These are phyloP conservation scores for Stropharia rugosoannulata DNA, from an alignment of 768 basidiomycete genomes.

Conservation along the genomic window DNA sequence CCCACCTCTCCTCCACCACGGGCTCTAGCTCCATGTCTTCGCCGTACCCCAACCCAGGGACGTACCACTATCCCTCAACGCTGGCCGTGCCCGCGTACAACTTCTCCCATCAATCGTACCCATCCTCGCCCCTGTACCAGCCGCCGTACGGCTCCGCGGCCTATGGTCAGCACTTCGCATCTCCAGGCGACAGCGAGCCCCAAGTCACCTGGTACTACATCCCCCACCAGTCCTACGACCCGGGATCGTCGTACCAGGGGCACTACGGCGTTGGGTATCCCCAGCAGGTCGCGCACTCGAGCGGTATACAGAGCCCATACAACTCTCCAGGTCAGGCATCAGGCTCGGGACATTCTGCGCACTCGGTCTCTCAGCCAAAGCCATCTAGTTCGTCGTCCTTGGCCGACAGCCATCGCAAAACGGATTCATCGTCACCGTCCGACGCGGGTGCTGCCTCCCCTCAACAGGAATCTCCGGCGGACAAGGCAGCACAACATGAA, in stretches of 20 bases:
- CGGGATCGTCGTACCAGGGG: constrained; percentile 27
- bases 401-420: background rate
- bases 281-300: constrained; percentile 17
- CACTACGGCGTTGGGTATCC: constrained; percentile 32
- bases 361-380: background rate
- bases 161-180: constrained; percentile 35
- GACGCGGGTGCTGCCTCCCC: background rate
- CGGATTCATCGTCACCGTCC: constrained; percentile 2
- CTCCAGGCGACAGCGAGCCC: constrained; percentile 33
- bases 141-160: constrained; percentile 34
- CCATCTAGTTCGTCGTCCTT: background rate
- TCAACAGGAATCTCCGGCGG: background rate
- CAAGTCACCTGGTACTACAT: constrained; percentile 57
- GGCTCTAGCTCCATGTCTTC: constrained; percentile 25
- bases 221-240: constrained; percentile 31
- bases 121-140: constrained; percentile 28
- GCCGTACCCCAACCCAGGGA: constrained; percentile 22
- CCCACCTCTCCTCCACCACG: constrained; percentile 20
- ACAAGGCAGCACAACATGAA: constrained; percentile 14
- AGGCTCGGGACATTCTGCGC: background rate
- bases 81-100: constrained; percentile 31
- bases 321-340: constrained; percentile 10
- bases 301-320: constrained; percentile 20
- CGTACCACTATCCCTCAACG: constrained; percentile 34
- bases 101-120: constrained; percentile 35